Conservation (phyloP, 306 rosid genomes). For the Cajanus cajan region DNA sequence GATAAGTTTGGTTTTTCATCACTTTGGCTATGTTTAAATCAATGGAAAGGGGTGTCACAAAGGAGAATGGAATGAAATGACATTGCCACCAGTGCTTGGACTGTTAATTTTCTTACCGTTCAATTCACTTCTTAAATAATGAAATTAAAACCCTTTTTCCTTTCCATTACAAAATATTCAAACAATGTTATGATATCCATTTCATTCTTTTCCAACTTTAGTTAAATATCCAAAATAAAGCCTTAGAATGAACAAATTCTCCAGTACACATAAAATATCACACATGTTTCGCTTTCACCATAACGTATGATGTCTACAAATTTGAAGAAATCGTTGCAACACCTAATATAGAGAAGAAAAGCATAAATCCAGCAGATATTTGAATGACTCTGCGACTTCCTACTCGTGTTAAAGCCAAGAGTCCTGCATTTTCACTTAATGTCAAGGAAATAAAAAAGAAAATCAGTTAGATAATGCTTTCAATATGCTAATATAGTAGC, state of each 20-base stretch:
- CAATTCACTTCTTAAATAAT: neutral
- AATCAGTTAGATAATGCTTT: slow-evolving; percentile 14
- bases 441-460: slow-evolving; percentile 21
- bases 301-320: neutral
- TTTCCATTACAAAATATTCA: neutral
- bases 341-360: slow-evolving; percentile 85
- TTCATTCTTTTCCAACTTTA: neutral
- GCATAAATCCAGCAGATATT: slow-evolving; percentile 74
- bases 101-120: neutral
- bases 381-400: slow-evolving; percentile 79
- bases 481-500: neutral
- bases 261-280: neutral
- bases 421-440: slow-evolving; percentile 84
- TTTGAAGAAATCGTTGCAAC: neutral
- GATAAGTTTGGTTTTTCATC: neutral
- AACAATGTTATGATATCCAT: neutral
- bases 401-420: slow-evolving; percentile 70
- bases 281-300: neutral
- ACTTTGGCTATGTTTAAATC: neutral
- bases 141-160: neutral
- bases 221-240: neutral
- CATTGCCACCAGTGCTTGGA: neutral
- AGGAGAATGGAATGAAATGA: neutral
- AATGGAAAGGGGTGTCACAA: neutral
- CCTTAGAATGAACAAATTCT: neutral